Percentiles rank a stretch among this genome's conserved stretches.
Evolutionary conservation across 2,329 filamentous ascomycete species (phyloP).

Genomic region (Hyphodiscus sp.): DNA sequence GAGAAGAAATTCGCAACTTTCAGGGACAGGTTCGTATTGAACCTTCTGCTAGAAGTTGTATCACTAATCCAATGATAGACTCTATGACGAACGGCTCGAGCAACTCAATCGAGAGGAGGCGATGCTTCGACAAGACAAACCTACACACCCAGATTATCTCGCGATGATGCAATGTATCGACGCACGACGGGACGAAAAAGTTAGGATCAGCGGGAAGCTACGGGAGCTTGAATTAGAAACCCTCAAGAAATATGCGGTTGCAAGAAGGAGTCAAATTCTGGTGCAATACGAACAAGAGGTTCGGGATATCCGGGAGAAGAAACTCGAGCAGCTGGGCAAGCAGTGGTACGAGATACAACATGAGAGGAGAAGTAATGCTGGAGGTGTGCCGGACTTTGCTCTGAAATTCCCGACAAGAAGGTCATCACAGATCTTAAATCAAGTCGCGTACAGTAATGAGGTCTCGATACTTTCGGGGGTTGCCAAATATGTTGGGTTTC

Average conservation of each 20-base stretch:
- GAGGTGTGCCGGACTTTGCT: constrained; percentile 74
- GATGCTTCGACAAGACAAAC: constrained; percentile 50
- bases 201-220: constrained; percentile 67
- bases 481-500: constrained; percentile 93
- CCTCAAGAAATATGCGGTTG: constrained; percentile 67
- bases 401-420: constrained; percentile 73
- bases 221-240: constrained; percentile 68
- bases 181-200: constrained; percentile 72
- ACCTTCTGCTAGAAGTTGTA: neutral
- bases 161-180: constrained; percentile 86
- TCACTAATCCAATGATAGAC: constrained; percentile 41
- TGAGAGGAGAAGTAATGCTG: constrained; percentile 72
- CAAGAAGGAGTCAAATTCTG: constrained; percentile 78
- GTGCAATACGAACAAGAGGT: constrained; percentile 86
- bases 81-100: constrained; percentile 83
- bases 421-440: constrained; percentile 73
- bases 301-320: constrained; percentile 73
- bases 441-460: constrained; percentile 89
- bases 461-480: constrained; percentile 86
- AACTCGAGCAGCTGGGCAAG: constrained; percentile 74
- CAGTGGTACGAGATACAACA: constrained; percentile 92
- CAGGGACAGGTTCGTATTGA: constrained; percentile 59
- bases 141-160: constrained; percentile 86
- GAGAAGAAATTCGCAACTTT: constrained; percentile 87
- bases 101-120: constrained; percentile 67